phyloP scores from a whole-genome alignment of 495 filamentous ascomycete genomes.

The Neurospora sp. region DNA sequence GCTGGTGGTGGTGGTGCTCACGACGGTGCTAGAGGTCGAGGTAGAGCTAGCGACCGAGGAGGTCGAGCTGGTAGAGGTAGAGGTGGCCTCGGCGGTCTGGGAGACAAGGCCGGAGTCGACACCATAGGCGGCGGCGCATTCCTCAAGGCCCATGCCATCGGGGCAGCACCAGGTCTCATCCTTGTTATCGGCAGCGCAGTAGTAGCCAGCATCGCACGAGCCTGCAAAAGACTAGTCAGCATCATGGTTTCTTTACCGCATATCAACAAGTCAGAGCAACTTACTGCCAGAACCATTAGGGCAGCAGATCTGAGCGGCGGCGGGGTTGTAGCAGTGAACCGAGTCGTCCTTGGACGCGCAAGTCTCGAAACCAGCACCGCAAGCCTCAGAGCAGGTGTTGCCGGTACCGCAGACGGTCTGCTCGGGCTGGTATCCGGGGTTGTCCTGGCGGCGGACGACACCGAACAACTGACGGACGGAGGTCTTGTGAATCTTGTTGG shows the following conservation, averaged over 20 bases:
- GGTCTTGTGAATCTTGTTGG: slow-evolving; percentile 26
- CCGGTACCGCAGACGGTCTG: slow-evolving; percentile 31
- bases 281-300: slow-evolving; percentile 33
- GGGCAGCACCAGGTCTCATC: slow-evolving; percentile 39
- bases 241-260: neutral
- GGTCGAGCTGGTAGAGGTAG: slow-evolving; percentile 8
- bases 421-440: slow-evolving; percentile 32
- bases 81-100: slow-evolving; percentile 19
- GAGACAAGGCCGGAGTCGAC: slow-evolving; percentile 29
- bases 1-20: slow-evolving; percentile 1
- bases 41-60: slow-evolving; percentile 10
- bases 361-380: slow-evolving; percentile 32
- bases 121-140: slow-evolving; percentile 32
- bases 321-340: slow-evolving; percentile 37
- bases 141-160: slow-evolving; percentile 26
- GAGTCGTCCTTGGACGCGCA: slow-evolving; percentile 30
- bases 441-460: slow-evolving; percentile 25
- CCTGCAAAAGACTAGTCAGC: slow-evolving; percentile 19
- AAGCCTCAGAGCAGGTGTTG: slow-evolving; percentile 37
- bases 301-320: slow-evolving; percentile 35
- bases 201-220: slow-evolving; percentile 39
- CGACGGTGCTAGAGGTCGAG: slow-evolving; percentile 3
- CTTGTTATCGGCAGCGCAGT: slow-evolving; percentile 31
- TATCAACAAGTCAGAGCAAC: slow-evolving; percentile 8
- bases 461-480: slow-evolving; percentile 31